These are phyloP conservation scores for Fonsecaea pugnacius DNA, from an alignment of 2,329 filamentous ascomycete species.

Conservation along the genomic window DNA sequence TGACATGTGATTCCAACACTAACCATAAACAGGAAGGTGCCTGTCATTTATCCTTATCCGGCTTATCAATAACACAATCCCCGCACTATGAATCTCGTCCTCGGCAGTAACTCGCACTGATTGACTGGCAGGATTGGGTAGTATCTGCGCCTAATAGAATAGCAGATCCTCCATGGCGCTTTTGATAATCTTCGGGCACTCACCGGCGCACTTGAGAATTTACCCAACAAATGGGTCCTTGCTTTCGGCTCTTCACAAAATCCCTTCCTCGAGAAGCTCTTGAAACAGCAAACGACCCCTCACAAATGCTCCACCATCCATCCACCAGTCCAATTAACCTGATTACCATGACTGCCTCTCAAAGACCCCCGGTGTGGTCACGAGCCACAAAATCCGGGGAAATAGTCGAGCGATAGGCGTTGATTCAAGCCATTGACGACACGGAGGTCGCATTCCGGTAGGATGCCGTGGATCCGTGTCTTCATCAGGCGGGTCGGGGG, in stretches of 20 bases:
- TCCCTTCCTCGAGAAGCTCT: neutral
- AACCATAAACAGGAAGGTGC: neutral
- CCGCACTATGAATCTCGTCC: neutral
- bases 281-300: neutral
- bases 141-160: neutral
- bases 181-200: neutral
- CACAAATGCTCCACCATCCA: neutral
- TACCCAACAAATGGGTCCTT: neutral
- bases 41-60: neutral
- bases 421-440: constrained; percentile 7
- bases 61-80: neutral
- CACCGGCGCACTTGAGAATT: neutral
- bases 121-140: neutral
- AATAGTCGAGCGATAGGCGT: neutral
- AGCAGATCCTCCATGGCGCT: neutral
- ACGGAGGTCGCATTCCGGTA: constrained; percentile 20
- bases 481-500: constrained; percentile 2
- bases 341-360: neutral
- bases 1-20: neutral
- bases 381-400: constrained; percentile 18
- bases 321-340: neutral
- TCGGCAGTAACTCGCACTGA: neutral
- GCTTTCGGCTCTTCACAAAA: neutral
- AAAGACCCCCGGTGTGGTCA: neutral
- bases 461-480: constrained; percentile 15